Evolutionary conservation across 2,329 filamentous ascomycete species (phyloP).

Genomic region (Colletotrichum theobromicola): DNA sequence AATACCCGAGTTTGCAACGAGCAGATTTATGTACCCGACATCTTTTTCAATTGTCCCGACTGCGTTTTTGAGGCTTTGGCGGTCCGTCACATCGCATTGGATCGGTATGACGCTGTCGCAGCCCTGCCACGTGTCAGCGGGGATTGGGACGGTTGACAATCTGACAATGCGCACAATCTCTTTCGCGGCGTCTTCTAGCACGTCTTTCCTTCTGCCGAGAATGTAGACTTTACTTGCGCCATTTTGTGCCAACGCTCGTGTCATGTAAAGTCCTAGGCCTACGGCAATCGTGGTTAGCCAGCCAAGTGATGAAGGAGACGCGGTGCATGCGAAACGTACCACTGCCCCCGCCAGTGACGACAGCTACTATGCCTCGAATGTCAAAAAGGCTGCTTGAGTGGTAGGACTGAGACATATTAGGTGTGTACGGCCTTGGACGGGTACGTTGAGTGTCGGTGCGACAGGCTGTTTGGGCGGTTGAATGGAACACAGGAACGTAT

Average conservation of each 20-base stretch:
- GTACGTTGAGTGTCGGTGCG: too few relatives aligned
- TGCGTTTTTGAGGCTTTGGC: not conserved
- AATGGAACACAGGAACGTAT: not conserved
- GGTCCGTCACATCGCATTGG: not conserved
- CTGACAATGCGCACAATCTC: not conserved
- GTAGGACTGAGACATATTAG: not conserved
- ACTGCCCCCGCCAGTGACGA: not conserved
- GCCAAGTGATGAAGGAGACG: rapidly evolving
- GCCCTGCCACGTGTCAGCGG: not conserved
- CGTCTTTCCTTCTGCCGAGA: not conserved
- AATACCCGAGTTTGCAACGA: not conserved
- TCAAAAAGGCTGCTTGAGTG: not conserved
- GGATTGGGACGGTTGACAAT: not conserved
- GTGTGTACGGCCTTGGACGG: too few relatives aligned
- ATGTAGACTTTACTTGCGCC: not conserved
- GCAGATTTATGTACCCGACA: not conserved
- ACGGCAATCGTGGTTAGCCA: not conserved
- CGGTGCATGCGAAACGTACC: not conserved
- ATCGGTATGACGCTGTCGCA: not conserved
- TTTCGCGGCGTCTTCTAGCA: not conserved
- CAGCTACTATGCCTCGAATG: not conserved
- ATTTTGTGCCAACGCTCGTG: not conserved
- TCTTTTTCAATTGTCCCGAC: not conserved
- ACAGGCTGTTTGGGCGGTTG: too few relatives aligned
- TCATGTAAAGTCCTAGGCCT: not conserved